Percentiles rank a stretch among this genome's conserved stretches.
These are phyloP conservation scores for Trichomonascaceae sp. DNA, from an alignment of 1,139 yeast genomes.

Conservation along the genomic window DNA sequence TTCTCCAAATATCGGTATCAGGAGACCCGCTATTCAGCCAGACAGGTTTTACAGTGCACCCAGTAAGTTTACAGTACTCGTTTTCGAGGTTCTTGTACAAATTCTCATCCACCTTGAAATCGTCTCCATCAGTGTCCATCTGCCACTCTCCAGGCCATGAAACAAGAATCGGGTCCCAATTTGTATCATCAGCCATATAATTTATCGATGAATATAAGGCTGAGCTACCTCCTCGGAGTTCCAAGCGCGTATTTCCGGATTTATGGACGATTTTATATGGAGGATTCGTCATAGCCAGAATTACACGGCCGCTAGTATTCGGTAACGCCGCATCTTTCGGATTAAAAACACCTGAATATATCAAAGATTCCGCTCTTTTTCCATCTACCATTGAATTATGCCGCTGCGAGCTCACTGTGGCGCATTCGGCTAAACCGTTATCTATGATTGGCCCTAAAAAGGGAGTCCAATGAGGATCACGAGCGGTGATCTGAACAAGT, in stretches of 20 bases:
- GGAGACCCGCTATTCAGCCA: constrained; percentile 60
- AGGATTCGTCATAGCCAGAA: constrained; percentile 62
- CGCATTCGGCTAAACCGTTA: constrained; percentile 3
- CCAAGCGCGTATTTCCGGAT: constrained; percentile 2
- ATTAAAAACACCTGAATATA: background rate
- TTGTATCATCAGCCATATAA: constrained; percentile 53
- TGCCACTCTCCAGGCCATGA: constrained; percentile 95
- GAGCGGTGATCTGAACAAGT: constrained; percentile 4
- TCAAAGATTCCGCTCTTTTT: background rate
- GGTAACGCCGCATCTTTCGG: constrained; percentile 7
- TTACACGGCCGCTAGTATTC: constrained; percentile 50
- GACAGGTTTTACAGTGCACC: constrained; percentile 67
- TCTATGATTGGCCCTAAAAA: constrained; percentile 25
- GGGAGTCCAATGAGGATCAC: constrained; percentile 25
- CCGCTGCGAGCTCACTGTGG: constrained; percentile 2
- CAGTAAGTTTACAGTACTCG: constrained; percentile 19
- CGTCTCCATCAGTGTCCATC: constrained; percentile 30
- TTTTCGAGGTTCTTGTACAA: constrained; percentile 16
- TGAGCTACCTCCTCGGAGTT: constrained; percentile 64
- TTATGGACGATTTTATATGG: constrained; percentile 49
- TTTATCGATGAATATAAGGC: constrained; percentile 74
- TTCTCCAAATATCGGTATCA: constrained; percentile 50
- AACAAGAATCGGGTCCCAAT: constrained; percentile 82
- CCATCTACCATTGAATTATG: background rate
- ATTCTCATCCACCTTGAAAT: constrained; percentile 13